Base-by-base conservation (phyloP, 2,329 filamentous ascomycete species). In the Botrytis aclada region DNA sequence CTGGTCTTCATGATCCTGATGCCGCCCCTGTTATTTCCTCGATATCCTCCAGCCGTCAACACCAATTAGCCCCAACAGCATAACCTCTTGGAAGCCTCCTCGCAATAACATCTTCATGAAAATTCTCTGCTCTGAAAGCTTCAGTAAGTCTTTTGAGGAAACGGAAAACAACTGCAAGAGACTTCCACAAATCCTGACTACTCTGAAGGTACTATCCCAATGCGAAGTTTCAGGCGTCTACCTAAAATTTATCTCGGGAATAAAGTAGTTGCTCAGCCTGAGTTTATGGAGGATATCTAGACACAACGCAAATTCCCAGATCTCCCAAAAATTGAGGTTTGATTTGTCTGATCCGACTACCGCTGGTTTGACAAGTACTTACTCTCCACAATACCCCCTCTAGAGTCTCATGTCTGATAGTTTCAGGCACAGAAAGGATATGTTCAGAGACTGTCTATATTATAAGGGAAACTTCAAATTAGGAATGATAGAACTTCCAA, bases 291-390 rank as follows among this genome's bases (percentile, higher is more conserved):
- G 1, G 80, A 89, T 91, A 84, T 89, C 76, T 3, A 47, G 73
- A 9, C 58, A 9, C 18, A 32, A 25, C 34, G n/a, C 4, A 63
- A 34, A n/a, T n/a, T n/a, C n/a, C n/a, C n/a, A n/a, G 16, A 20
- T 12, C 6, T 9, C 18, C 14, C 75, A 78, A 25, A 76, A 75
- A 20, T 78, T 95, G 72, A 93, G 94, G 54, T 94, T 95, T 78
- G 92, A 95, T 77, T 84, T 94, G 2, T 91, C 87, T 73, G 95
- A 93, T 77, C 81, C 92, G 9, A 84, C 94, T 67, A 86, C 91
- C 76, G 85, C 88, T 74, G 87, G 85, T 6, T 94, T 94, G 78
- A 95, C 91, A 0, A 92, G 88, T 0, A 82, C 87, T 2, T 93
- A 90, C 83, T 1, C 18, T 29, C 14, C 2, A 32, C 0, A 90